Base-by-base conservation (phyloP, 177 flowering plant species). In the Vitis hybrid region DNA sequence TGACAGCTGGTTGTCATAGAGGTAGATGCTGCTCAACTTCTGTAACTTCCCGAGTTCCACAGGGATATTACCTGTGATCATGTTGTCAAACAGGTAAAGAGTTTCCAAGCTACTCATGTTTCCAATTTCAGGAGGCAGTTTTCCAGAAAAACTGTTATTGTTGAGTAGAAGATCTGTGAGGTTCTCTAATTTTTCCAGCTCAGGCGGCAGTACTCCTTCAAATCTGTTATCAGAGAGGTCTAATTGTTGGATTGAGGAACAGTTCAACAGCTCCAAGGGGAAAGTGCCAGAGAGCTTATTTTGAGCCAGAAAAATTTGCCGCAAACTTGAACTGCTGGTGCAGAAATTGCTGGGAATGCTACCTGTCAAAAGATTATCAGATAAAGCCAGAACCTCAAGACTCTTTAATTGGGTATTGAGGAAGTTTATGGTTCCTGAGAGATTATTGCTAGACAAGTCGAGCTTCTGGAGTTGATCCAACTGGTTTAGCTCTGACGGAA, bases 1-100 rank as follows among this genome's bases (percentile, higher is more conserved):
- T 11, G 92, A 83, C 85, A 95, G 71, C 78, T 87, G 91, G 76
- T 93, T 95, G 60, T 91, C 97, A 67, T 88, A 90, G 59, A 95
- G 97, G 80, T 84, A 87, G 48, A 93, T 51, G 26, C 61, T 12
- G 22, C 71, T 82, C 68, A 95, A 62, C 71, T 66, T 81, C 80
- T 82, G 83, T 14, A 95, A 71, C 77, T 86, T 91, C 50, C 97
- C 98, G 12, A 93, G 77, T 72, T 91, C 93, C 8, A 16, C 58
- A 1, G 98, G 97, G 62, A 95, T 77, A 16, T 34, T 61, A 16
- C 97, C 97, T 15, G 94, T 83, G 71, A 95, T 70, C 75, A 59
- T 68, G 83, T 95, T 95, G 69, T 74, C 87, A 71, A 84, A 90
- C 55, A 95, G 84, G 63, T 56, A 77, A 18, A 95, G 80, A 58